Percentiles rank a stretch among this genome's conserved stretches.
Evolutionary conservation across 108 stramenopile species (phyloP).

Genomic region (Nitzschia sp.): DNA sequence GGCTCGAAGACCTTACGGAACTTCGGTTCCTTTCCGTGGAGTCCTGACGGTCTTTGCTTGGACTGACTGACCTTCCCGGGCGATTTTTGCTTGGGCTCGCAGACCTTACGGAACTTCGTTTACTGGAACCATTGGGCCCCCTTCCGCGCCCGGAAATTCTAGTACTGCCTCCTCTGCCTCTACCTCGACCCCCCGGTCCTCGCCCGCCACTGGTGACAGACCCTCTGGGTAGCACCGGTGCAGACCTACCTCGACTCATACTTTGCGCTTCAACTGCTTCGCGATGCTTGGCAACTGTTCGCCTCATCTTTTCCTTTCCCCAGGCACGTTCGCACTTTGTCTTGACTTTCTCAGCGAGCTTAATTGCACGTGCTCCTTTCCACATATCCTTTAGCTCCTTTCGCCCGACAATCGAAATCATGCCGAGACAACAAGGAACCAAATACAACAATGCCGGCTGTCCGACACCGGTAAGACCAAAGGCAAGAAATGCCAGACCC

Average conservation of each 20-base stretch:
- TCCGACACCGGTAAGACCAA: conserved; percentile 74
- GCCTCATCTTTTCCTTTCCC: conserved; percentile 26
- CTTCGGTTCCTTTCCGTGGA: neutral
- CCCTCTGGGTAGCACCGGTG: neutral
- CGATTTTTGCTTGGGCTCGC: neutral
- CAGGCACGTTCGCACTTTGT: conserved; percentile 27
- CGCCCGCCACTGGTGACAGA: no score
- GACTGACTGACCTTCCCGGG: neutral
- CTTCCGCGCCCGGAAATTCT: neutral
- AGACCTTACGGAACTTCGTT: neutral
- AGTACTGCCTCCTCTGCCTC: neutral
- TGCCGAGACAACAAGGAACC: conserved; percentile 76
- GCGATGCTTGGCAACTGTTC: conserved; percentile 9
- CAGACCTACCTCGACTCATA: neutral
- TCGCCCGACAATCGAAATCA: conserved; percentile 55
- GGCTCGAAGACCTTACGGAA: neutral
- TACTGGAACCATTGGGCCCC: neutral
- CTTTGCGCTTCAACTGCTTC: neutral
- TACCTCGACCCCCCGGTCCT: neutral
- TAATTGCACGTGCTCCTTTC: conserved; percentile 59
- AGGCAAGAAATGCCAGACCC: conserved; percentile 75
- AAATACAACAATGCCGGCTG: conserved; percentile 88
- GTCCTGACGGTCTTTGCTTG: neutral
- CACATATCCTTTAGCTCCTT: conserved; percentile 64
- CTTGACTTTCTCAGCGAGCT: conserved; percentile 43